Evolutionary conservation across 139 green algal species (phyloP).

Genomic region (Medakamo hakoo): DNA sequence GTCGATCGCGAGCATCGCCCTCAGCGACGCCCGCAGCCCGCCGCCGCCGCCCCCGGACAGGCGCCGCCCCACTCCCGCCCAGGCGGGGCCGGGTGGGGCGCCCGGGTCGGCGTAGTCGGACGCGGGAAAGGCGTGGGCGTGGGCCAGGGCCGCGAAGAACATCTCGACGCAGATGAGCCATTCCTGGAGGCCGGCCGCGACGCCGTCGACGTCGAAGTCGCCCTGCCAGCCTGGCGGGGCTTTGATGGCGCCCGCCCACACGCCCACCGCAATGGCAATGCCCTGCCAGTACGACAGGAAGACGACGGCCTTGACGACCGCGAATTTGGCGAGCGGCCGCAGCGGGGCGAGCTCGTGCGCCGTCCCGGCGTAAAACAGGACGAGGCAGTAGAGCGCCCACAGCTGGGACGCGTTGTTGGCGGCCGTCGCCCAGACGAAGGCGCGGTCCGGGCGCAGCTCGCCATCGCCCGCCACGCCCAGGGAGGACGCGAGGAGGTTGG

Average conservation of each 20-base stretch:
- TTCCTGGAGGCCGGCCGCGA: constrained; percentile 58
- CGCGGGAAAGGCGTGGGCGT: constrained; percentile 83
- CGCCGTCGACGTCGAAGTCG: constrained; percentile 49
- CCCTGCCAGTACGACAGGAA: constrained; percentile 96
- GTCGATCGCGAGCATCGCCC: background rate
- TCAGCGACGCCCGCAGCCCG: background rate
- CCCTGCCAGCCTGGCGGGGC: constrained; percentile 29
- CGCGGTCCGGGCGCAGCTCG: constrained; percentile 27
- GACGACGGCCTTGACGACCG: constrained; percentile 87
- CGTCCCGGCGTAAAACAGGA: constrained; percentile 72
- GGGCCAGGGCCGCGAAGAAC: constrained; percentile 77
- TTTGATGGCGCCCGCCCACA: constrained; percentile 21
- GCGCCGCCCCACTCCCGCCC: too few relatives aligned
- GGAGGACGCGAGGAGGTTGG: constrained; percentile 42
- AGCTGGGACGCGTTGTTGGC: constrained; percentile 72
- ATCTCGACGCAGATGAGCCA: constrained; percentile 96
- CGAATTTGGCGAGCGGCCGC: constrained; percentile 89
- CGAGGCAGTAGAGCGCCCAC: constrained; percentile 90
- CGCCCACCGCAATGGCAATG: constrained; percentile 24
- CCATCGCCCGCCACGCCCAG: constrained; percentile 6
- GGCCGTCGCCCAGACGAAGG: constrained; percentile 64
- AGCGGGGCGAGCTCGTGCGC: constrained; percentile 61
- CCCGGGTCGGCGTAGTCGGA: background rate
- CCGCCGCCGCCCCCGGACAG: too few relatives aligned
- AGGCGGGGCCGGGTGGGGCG: too few relatives aligned